Conservation (phyloP, 305 asterid species). For the Euphrasia arctica region DNA sequence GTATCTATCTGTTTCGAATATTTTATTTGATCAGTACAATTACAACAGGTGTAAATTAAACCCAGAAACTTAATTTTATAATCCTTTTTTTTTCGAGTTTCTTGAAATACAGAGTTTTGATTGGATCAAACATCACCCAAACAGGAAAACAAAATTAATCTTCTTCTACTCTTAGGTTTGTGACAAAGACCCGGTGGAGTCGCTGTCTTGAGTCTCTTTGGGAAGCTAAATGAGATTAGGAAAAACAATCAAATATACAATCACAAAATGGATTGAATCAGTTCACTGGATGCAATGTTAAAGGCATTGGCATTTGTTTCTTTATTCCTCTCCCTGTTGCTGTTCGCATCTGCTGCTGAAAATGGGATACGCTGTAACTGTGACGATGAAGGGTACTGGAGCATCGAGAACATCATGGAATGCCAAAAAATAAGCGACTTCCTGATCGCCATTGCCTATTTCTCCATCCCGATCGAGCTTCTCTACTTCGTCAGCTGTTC, state of each 20-base stretch:
- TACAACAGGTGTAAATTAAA: not conserved
- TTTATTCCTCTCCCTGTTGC: slow-evolving; percentile 29
- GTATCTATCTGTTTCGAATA: not conserved
- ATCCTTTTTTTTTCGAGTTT: not conserved
- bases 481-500: slow-evolving; percentile 92
- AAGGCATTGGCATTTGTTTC: slow-evolving; percentile 48
- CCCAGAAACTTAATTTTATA: not conserved
- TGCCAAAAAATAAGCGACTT: slow-evolving; percentile 90
- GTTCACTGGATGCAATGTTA: slow-evolving; percentile 51
- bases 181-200: too few species aligned
- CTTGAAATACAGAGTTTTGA: not conserved
- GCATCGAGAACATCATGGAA: slow-evolving; percentile 65
- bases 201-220: not conserved
- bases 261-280: slow-evolving; percentile 34
- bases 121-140: not conserved
- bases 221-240: not conserved
- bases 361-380: slow-evolving; percentile 76
- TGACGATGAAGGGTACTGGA: slow-evolving; percentile 91
- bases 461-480: slow-evolving; percentile 93
- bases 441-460: slow-evolving; percentile 92
- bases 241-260: not conserved
- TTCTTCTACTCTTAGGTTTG: not conserved
- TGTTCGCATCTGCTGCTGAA: slow-evolving; percentile 39
- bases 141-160: not conserved
- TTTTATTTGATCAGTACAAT: not conserved